A percentile compares a stretch with the other conserved stretches of the same genome.
phyloP scores from a whole-genome alignment of 805 yeast genomes.

The Wickerhamomyces chaumierensis region DNA sequence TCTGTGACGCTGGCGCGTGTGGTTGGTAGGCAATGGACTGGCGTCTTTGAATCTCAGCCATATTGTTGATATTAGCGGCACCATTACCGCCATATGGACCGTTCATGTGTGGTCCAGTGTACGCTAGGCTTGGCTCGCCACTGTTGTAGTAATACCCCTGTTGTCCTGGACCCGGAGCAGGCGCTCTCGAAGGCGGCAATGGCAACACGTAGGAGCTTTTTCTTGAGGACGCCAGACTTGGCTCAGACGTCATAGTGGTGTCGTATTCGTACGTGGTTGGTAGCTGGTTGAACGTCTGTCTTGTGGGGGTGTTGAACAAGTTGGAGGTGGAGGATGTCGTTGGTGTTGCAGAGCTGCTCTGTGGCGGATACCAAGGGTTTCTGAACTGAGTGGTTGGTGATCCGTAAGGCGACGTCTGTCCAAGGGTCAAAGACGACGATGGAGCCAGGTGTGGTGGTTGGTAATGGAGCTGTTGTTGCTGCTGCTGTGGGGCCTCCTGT shows the following conservation, averaged over 20 bases:
- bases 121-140: too few relatives aligned
- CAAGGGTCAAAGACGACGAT: neutral
- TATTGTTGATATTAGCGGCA: too few relatives aligned
- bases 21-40: constrained; percentile 22
- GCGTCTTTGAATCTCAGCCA: constrained; percentile 22
- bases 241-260: constrained; percentile 2
- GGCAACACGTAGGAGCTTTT: constrained; percentile 24
- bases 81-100: too few relatives aligned
- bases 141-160: constrained; percentile 2
- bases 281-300: constrained; percentile 23
- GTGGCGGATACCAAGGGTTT: constrained; percentile 17
- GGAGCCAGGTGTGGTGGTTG: neutral
- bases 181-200: constrained; percentile 35
- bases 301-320: constrained; percentile 13
- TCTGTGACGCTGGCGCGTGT: constrained; percentile 9
- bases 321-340: too few relatives aligned
- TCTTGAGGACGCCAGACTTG: constrained; percentile 8
- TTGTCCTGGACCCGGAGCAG: constrained; percentile 30
- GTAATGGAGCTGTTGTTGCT: neutral
- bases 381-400: constrained; percentile 20
- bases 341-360: neutral
- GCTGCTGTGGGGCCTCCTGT: neutral
- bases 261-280: constrained; percentile 41
- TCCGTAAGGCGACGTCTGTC: constrained; percentile 14
- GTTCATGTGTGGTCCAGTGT: too few relatives aligned